A percentile compares a stretch with the other conserved stretches of the same genome.
These are phyloP conservation scores for Graphilbum ipis-grandicollis DNA, from an alignment of 2,329 filamentous ascomycete genomes.

Conservation along the genomic window DNA sequence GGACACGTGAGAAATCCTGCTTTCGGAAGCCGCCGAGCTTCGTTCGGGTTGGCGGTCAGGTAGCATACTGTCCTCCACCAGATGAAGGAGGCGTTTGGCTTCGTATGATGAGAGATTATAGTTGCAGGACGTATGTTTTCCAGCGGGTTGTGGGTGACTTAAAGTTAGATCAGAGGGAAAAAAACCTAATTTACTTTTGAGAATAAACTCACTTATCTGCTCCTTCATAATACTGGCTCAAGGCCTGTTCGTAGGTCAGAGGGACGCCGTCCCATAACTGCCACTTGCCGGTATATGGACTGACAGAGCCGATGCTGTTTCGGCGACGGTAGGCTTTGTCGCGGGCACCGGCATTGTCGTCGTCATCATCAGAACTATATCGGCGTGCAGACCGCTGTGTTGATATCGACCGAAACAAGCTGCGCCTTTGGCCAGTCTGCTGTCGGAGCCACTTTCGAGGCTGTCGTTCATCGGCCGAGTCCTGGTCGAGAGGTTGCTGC, in stretches of 20 bases:
- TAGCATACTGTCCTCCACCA: slow-evolving; percentile 16
- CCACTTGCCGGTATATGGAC: slow-evolving; percentile 3
- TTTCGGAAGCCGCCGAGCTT: slow-evolving; percentile 17
- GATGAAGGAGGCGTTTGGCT: slow-evolving; percentile 23
- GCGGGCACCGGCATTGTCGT: slow-evolving; percentile 5
- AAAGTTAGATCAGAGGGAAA: too few species aligned
- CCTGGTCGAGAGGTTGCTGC: background rate
- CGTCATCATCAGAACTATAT: too few species aligned
- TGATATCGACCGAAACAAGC: slow-evolving; percentile 20
- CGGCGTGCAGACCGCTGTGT: slow-evolving; percentile 13
- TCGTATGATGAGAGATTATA: slow-evolving; percentile 27
- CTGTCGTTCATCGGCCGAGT: slow-evolving; percentile 8
- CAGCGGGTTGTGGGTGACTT: slow-evolving; percentile 5
- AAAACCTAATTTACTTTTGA: too few species aligned
- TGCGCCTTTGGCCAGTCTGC: slow-evolving; percentile 6
- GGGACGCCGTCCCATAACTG: slow-evolving; percentile 8
- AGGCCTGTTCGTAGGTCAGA: slow-evolving; percentile 15
- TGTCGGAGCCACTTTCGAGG: background rate
- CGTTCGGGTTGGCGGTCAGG: slow-evolving; percentile 17
- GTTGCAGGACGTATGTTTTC: slow-evolving; percentile 21
- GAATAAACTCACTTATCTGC: slow-evolving; percentile 14
- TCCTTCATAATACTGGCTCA: slow-evolving; percentile 13
- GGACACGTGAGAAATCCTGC: slow-evolving; percentile 14
- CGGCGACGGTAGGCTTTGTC: slow-evolving; percentile 11
- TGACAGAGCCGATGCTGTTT: slow-evolving; percentile 14